Evolutionary conservation across 495 filamentous ascomycete genomes (phyloP).

Genomic region (Pseudomonodictys pantanalensis): DNA sequence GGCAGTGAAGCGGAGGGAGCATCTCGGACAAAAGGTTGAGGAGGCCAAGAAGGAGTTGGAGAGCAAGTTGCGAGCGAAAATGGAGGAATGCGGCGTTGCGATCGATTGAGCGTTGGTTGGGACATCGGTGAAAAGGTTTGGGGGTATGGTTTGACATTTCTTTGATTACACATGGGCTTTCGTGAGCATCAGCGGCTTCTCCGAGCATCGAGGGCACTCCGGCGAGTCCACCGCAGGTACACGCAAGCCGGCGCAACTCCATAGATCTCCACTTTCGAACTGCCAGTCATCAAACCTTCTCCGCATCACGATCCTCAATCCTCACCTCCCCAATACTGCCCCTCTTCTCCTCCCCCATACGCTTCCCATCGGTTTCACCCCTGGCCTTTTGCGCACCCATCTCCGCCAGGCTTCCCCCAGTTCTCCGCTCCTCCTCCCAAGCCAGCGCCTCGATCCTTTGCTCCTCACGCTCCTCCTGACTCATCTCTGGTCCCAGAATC

Average conservation of each 20-base stretch:
- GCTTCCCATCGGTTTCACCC: neutral
- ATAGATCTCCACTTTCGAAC: no score
- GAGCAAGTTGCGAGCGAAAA: neutral
- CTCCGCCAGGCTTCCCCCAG: constrained; percentile 37
- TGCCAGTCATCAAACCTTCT: no score
- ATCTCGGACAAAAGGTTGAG: neutral
- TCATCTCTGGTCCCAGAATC: constrained; percentile 70
- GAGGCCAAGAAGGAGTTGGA: neutral
- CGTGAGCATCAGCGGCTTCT: no score
- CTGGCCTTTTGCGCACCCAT: constrained; percentile 29
- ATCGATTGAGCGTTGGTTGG: neutral
- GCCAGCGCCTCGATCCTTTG: constrained; percentile 33
- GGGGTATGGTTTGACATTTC: no score
- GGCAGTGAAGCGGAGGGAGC: neutral
- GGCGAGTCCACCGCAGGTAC: no score
- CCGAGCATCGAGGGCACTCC: no score
- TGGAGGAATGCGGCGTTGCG: neutral
- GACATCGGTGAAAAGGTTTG: neutral
- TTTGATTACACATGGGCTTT: no score
- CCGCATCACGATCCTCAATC: neutral
- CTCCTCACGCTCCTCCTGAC: constrained; percentile 41
- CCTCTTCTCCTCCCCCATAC: neutral
- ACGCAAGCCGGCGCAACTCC: no score
- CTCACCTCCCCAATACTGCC: neutral
- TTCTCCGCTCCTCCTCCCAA: constrained; percentile 36